Percentiles rank a stretch among this genome's conserved stretches.
phyloP scores from a whole-genome alignment of 306 rosid species.

The Sechiopsis laciniata region DNA sequence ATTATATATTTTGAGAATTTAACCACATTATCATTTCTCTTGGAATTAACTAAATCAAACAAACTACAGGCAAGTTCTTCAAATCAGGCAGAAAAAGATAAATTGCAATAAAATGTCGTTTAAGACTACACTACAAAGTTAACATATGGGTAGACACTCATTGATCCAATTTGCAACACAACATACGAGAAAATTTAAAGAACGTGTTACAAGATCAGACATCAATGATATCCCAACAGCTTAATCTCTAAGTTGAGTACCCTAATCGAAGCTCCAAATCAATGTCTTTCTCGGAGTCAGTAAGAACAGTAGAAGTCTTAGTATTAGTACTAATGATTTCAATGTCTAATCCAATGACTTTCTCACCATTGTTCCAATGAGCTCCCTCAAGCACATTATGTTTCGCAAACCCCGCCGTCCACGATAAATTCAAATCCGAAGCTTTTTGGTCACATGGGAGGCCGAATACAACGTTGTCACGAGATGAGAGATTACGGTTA shows the following conservation, averaged over 20 bases:
- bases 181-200: constrained; percentile 5
- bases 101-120: neutral
- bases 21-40: neutral
- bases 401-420: constrained; percentile 22
- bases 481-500: constrained; percentile 17
- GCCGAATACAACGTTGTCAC: neutral
- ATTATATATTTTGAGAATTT: neutral
- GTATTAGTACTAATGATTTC: constrained; percentile 35
- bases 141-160: neutral
- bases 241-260: constrained; percentile 17
- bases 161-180: neutral
- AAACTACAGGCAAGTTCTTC: neutral
- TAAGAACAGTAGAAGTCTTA: constrained; percentile 33
- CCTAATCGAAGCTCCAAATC: constrained; percentile 96
- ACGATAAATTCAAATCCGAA: constrained; percentile 23
- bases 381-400: neutral
- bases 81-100: neutral
- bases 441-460: neutral
- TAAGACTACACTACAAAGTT: neutral
- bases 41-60: neutral
- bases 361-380: neutral
- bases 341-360: constrained; percentile 45
- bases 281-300: constrained; percentile 51
- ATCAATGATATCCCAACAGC: neutral
- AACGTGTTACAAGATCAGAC: neutral